Conservation (phyloP, 2,329 filamentous ascomycete genomes). For the Chaetomiaceae sp. region DNA sequence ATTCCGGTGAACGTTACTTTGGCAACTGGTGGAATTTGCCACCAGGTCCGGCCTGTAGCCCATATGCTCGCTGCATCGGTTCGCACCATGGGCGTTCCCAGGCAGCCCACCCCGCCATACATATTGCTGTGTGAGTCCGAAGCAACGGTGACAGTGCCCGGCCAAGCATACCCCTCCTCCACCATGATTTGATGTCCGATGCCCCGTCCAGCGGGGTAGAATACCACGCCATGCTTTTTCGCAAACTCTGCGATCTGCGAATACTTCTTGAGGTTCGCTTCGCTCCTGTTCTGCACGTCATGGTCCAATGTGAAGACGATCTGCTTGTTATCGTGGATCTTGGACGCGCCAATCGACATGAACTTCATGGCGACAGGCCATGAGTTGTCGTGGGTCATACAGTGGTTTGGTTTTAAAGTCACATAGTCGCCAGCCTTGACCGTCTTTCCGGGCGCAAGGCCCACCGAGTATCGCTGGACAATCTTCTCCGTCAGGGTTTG, state of each 20-base stretch:
- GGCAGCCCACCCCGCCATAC: constrained; percentile 74
- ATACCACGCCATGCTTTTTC: constrained; percentile 61
- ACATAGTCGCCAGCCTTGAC: constrained; percentile 83
- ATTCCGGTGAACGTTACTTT: constrained; percentile 73
- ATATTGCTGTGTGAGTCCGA: constrained; percentile 74
- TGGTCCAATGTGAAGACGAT: constrained; percentile 83
- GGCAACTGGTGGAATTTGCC: constrained; percentile 77
- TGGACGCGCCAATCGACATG: constrained; percentile 74
- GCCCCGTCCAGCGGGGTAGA: constrained; percentile 57
- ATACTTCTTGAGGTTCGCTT: constrained; percentile 80
- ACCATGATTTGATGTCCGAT: constrained; percentile 94
- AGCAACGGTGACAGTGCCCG: constrained; percentile 76
- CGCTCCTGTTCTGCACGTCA: constrained; percentile 78
- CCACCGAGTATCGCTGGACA: constrained; percentile 75
- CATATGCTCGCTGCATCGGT: constrained; percentile 85
- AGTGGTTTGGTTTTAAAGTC: constrained; percentile 63
- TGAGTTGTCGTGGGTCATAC: constrained; percentile 73
- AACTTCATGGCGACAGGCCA: constrained; percentile 60
- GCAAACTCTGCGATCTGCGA: constrained; percentile 77
- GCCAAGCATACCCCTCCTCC: constrained; percentile 79
- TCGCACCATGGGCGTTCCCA: constrained; percentile 78
- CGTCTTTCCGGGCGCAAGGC: constrained; percentile 67
- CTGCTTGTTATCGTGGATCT: constrained; percentile 67
- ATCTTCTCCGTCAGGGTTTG: constrained; percentile 94
- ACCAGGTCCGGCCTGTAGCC: constrained; percentile 82